Evolutionary conservation across 2,329 filamentous ascomycete genomes (phyloP).

Genomic region (Fusarium pseudoanthophilum): DNA sequence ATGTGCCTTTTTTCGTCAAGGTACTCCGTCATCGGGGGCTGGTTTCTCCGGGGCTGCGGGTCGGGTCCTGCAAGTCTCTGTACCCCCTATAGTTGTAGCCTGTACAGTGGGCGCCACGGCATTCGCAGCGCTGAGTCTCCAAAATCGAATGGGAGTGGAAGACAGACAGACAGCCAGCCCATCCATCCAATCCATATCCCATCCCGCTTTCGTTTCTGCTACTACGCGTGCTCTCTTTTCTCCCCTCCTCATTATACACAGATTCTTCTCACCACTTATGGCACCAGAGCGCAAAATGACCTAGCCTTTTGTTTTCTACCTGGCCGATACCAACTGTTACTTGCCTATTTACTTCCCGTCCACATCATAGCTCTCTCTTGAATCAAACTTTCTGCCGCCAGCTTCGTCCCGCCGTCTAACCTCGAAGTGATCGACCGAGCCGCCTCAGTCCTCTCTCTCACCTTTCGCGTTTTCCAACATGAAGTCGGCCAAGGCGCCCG

Average conservation of each 20-base stretch:
- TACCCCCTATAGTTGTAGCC: conserved; percentile 10
- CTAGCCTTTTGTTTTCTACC: conserved; percentile 34
- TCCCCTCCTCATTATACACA: conserved; percentile 37
- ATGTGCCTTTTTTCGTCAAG: conserved; percentile 39
- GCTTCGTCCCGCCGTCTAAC: conserved; percentile 35
- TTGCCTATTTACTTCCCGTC: conserved; percentile 15
- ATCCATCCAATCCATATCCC: conserved; percentile 18
- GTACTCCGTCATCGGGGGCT: conserved; percentile 37
- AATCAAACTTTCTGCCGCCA: conserved; percentile 32
- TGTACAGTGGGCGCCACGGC: conserved; percentile 26
- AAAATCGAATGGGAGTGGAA: conserved; percentile 38
- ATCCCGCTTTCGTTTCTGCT: conserved; percentile 37
- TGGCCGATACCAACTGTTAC: conserved; percentile 38
- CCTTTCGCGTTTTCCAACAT: conserved; percentile 51
- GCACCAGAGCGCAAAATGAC: conserved; percentile 40
- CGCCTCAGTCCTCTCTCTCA: conserved; percentile 29
- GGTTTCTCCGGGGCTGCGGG: conserved; percentile 39
- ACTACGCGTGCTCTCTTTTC: conserved; percentile 41
- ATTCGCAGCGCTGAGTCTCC: conserved; percentile 40
- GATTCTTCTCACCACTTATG: conserved; percentile 27
- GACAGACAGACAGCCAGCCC: conserved; percentile 12
- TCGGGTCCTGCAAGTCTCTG: conserved; percentile 28
- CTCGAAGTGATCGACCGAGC: conserved; percentile 38
- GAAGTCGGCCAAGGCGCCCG: conserved; percentile 65
- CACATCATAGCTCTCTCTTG: conserved; percentile 21